A percentile compares a stretch with the other conserved stretches of the same genome.
Evolutionary conservation across 2,329 filamentous ascomycete genomes (phyloP).

Genomic region (Periconia digitata): DNA sequence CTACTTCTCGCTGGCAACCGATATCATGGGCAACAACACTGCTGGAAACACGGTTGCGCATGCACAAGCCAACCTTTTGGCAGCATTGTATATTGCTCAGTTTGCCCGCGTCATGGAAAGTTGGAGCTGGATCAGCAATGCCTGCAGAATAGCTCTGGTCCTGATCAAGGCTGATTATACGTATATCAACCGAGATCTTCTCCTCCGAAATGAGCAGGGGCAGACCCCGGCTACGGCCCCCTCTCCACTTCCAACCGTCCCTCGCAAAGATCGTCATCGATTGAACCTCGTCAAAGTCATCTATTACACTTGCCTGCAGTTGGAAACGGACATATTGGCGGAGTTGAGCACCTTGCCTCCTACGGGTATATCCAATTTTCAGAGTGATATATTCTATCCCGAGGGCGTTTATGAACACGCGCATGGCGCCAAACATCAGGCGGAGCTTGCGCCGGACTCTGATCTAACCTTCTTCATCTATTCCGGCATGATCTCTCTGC

Average conservation of each 20-base stretch:
- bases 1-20: conserved; percentile 83
- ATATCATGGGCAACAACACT: conserved; percentile 80
- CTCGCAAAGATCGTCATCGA: conserved; percentile 31
- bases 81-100: conserved; percentile 86
- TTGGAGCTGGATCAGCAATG: conserved; percentile 67
- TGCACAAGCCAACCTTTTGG: conserved; percentile 81
- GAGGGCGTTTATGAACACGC: conserved; percentile 55
- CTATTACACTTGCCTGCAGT: conserved; percentile 91
- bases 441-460: conserved; percentile 33
- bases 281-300: conserved; percentile 59
- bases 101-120: conserved; percentile 85
- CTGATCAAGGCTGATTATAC: conserved; percentile 66
- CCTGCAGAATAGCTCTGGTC: conserved; percentile 64
- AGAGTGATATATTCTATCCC: conserved; percentile 67
- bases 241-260: conserved; percentile 15
- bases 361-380: conserved; percentile 61
- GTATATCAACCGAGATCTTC: conserved; percentile 27
- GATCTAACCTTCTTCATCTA: conserved; percentile 58
- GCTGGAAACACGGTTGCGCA: conserved; percentile 80
- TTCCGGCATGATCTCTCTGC: conserved; percentile 62
- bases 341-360: conserved; percentile 69
- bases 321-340: conserved; percentile 93
- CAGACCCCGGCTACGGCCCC: not conserved
- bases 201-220: conserved; percentile 3
- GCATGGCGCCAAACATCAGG: conserved; percentile 17